Conservation (phyloP, 2,329 filamentous ascomycete genomes). For the Penicillium vulpinum region DNA sequence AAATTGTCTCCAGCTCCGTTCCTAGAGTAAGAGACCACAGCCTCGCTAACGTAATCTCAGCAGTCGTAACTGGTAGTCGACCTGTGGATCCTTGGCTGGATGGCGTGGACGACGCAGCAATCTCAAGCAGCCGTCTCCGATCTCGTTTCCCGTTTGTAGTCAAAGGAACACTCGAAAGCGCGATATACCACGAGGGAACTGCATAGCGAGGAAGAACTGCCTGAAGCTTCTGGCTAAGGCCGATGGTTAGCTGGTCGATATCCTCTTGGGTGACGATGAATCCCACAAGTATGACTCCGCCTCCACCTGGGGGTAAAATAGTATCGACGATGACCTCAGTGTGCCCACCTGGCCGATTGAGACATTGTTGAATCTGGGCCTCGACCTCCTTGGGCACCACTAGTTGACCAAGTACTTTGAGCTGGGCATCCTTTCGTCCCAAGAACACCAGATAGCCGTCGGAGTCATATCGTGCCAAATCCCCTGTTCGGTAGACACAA, state of each 20-base stretch:
- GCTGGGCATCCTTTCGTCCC: background rate
- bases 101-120: background rate
- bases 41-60: background rate
- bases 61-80: background rate
- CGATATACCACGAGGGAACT: background rate
- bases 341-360: background rate
- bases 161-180: background rate
- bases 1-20: background rate
- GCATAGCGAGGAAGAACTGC: background rate
- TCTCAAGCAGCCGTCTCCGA: background rate
- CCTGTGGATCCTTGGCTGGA: background rate
- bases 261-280: background rate
- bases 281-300: background rate
- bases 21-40: background rate
- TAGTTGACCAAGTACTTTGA: background rate
- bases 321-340: background rate
- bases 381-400: background rate
- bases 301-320: background rate
- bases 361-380: background rate
- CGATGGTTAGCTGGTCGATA: background rate
- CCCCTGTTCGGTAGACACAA: background rate
- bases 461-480: background rate
- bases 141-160: background rate
- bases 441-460: background rate
- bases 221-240: background rate